phyloP scores from a whole-genome alignment of 2,329 filamentous ascomycete genomes.

The Aspergillus sp. region DNA sequence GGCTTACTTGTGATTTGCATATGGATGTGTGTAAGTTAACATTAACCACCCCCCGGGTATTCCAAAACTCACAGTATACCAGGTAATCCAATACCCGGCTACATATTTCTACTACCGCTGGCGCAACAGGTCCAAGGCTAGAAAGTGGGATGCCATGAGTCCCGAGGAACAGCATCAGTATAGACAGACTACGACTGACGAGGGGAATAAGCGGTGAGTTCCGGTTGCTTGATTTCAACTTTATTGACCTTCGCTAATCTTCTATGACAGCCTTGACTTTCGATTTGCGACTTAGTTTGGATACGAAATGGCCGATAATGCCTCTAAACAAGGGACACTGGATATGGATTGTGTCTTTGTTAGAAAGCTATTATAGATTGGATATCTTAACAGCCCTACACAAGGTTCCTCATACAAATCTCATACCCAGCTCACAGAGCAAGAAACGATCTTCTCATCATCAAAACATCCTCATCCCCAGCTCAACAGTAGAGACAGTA shows the following conservation, averaged over 20 bases:
- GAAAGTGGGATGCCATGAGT: not conserved
- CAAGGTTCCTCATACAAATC: too few species aligned
- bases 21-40: not conserved
- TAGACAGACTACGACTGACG: not conserved
- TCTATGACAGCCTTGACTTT: not conserved
- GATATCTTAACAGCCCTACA: too few species aligned
- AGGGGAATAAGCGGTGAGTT: not conserved
- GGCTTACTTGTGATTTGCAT: not conserved
- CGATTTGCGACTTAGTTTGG: not conserved
- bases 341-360: too few species aligned
- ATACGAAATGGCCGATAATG: too few species aligned
- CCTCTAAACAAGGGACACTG: too few species aligned
- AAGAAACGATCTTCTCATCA: too few species aligned
- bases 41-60: too few species aligned
- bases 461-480: too few species aligned
- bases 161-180: not conserved
- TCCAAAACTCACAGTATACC: too few species aligned
- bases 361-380: too few species aligned
- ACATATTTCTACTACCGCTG: constrained; percentile 1
- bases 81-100: not conserved
- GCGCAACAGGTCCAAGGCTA: not conserved
- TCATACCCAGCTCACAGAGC: too few species aligned
- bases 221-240: fast-evolving
- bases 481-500: too few species aligned
- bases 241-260: not conserved